Evolutionary conservation across 1,284 basidiomycete genomes (phyloP).

Genomic region (Ustilago cynodontis): DNA sequence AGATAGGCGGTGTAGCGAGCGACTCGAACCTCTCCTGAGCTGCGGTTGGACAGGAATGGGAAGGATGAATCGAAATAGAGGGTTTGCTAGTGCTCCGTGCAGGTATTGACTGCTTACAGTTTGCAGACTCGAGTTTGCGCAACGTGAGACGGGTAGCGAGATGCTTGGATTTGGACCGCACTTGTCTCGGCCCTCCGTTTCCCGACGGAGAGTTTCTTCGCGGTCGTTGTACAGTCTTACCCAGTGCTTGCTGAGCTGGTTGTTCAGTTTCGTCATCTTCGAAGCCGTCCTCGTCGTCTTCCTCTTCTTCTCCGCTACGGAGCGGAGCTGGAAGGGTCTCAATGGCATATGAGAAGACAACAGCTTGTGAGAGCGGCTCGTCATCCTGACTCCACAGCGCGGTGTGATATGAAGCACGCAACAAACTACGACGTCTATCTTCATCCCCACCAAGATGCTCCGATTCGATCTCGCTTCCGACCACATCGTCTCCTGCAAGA

Average conservation of each 20-base stretch:
- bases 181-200: not conserved
- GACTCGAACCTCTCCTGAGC: slow-evolving; percentile 28
- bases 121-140: slow-evolving; percentile 26
- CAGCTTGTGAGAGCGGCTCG: slow-evolving; percentile 7
- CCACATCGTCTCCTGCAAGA: not conserved
- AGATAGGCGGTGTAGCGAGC: slow-evolving; percentile 43
- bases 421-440: slow-evolving; percentile 9
- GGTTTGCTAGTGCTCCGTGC: slow-evolving; percentile 16
- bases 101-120: slow-evolving; percentile 3
- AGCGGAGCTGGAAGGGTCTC: not conserved
- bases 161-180: slow-evolving; percentile 24
- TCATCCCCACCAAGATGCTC: not conserved
- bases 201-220: slow-evolving; percentile 2
- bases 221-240: too few relatives aligned
- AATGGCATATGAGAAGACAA: not conserved
- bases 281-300: not conserved
- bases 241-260: not conserved
- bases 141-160: slow-evolving; percentile 21
- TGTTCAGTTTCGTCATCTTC: not conserved
- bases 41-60: not conserved
- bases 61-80: too few relatives aligned
- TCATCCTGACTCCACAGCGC: slow-evolving; percentile 43
- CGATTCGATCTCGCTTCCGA: not conserved
- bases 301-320: not conserved
- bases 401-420: slow-evolving; percentile 46